A percentile compares a stretch with the other conserved stretches of the same genome.
Conservation (phyloP, 768 basidiomycete species). For the Fomitopsis pulvina region DNA sequence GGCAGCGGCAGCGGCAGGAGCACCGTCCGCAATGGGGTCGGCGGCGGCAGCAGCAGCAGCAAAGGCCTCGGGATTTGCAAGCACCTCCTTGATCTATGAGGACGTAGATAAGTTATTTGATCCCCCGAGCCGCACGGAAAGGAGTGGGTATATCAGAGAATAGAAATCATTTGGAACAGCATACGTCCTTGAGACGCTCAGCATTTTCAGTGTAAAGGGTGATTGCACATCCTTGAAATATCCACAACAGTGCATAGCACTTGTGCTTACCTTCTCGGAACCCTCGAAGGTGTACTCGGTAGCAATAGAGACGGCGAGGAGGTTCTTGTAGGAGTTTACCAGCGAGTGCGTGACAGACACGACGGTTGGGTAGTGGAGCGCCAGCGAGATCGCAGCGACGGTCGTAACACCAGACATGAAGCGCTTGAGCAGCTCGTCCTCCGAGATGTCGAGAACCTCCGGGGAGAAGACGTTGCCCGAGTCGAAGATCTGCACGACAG, state of each 20-base stretch:
- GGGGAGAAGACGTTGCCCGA: constrained; percentile 89
- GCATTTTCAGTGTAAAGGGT: constrained; percentile 79
- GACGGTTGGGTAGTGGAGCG: constrained; percentile 92
- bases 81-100: constrained; percentile 83
- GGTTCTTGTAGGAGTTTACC: constrained; percentile 99
- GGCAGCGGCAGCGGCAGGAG: constrained; percentile 49
- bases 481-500: constrained; percentile 94
- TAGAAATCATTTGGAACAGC: constrained; percentile 15
- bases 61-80: constrained; percentile 98
- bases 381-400: constrained; percentile 92
- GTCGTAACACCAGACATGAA: constrained; percentile 94
- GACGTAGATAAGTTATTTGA: neutral
- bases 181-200: constrained; percentile 48
- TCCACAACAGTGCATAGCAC: constrained; percentile 6
- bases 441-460: constrained; percentile 87
- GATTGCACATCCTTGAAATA: constrained; percentile 27
- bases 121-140: constrained; percentile 1
- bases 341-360: constrained; percentile 92
- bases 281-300: constrained; percentile 96
- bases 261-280: constrained; percentile 74
- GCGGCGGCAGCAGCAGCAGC: constrained; percentile 70
- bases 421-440: constrained; percentile 83
- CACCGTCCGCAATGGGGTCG: constrained; percentile 46
- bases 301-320: constrained; percentile 79
- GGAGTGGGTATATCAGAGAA: constrained; percentile 21